Base-by-base conservation (phyloP, 2,329 filamentous ascomycete species). In the Pseudocercospora cruenta region DNA sequence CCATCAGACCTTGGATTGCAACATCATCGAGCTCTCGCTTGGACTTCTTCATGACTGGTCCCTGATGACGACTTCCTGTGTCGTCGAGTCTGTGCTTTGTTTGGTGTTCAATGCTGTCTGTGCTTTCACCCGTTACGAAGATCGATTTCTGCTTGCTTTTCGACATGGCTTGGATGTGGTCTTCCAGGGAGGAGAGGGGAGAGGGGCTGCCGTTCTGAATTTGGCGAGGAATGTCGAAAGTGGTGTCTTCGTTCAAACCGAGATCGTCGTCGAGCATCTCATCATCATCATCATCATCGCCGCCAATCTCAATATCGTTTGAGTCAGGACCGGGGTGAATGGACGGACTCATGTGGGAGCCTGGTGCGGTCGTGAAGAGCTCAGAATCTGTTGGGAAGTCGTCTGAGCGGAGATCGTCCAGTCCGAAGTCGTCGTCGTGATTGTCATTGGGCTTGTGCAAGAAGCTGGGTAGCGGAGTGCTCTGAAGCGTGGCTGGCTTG, bases 401-500 rank as follows among this genome's bases (percentile, higher is more conserved):
- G 16, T 69, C 65, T 28, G 67, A 43, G 36, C 43, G 64, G 21
- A 71, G 60, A 6, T 63, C 19, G 33, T 58, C 59, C 1, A 65
- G 33, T 16, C 67, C 71, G 31, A 72, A 76, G 54, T 76, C 72
- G 19, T 69, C 67, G 2, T 55, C 63, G 14, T 36, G 58, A 10
- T 43, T 33, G n/a, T 64, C 57, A 5, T 68, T 61, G 21, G 49
- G 58, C 16, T 28, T 47, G 9, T 47, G 28, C 2, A 55, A 9
- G 31, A 58, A 28, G 39, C 53, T 62, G 43, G 19, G 36, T 21
- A 33, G 10, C 8, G 21, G 24, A 31, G 22, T 4, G n/a, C 43
- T 64, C 21, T 45, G 54, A 22, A 51, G 19, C 10, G 58, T 64
- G 19, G 58, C 12, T 31, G 39, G 21, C 19, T 55, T 45, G 1